A percentile compares a stretch with the other conserved stretches of the same genome.
These are phyloP conservation scores for Symbiodinium natans DNA, from an alignment of 73 alveolate genomes.

Conservation along the genomic window DNA sequence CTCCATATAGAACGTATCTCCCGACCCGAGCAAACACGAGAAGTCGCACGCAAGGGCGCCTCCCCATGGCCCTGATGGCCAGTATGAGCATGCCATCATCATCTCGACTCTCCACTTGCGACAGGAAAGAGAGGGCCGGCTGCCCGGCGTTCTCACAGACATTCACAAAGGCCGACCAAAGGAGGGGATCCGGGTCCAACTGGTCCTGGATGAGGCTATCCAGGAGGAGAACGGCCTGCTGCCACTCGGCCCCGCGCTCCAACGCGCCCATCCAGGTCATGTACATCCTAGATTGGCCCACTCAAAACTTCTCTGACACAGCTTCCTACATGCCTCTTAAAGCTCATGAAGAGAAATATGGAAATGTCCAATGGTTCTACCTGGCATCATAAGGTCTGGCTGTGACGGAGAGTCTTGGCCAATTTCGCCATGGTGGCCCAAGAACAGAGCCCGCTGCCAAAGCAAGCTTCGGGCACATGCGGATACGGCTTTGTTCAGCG, in stretches of 20 bases:
- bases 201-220: not conserved
- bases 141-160: not conserved
- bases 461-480: not conserved
- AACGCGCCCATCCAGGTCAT: not conserved
- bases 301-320: too few relatives aligned
- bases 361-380: too few relatives aligned
- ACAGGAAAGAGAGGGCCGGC: not conserved
- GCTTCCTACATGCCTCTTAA: too few relatives aligned
- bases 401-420: not conserved
- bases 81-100: not conserved
- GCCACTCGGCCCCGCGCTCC: conserved; percentile 3
- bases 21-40: too few relatives aligned
- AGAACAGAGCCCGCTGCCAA: not conserved
- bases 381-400: not conserved
- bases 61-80: not conserved
- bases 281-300: too few relatives aligned
- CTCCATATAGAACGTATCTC: too few relatives aligned
- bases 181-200: not conserved
- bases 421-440: not conserved
- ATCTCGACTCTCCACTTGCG: not conserved
- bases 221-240: not conserved
- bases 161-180: not conserved
- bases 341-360: too few relatives aligned
- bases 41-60: too few relatives aligned
- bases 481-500: not conserved